Evolutionary conservation across 1,284 basidiomycete species (phyloP).

Genomic region (Cryptococcus floricola): DNA sequence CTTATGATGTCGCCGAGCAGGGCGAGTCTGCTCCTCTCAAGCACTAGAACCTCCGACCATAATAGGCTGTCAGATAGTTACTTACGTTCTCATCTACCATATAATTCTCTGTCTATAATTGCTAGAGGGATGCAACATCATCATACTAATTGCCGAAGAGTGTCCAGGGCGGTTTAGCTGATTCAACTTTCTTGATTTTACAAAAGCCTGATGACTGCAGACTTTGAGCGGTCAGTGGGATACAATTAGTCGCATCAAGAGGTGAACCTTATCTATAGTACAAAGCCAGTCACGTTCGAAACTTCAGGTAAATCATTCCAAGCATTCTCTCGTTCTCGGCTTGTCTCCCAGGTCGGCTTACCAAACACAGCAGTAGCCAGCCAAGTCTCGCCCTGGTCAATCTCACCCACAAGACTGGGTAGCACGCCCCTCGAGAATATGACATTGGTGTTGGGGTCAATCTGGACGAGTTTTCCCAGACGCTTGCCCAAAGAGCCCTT

Average conservation of each 20-base stretch:
- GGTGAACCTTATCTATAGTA: no score
- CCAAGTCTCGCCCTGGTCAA: constrained; percentile 55
- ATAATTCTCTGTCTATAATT: no score
- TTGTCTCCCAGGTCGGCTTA: constrained; percentile 46
- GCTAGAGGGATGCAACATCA: no score
- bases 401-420: constrained; percentile 59
- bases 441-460: constrained; percentile 69
- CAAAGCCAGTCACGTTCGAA: no score
- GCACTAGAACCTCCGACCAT: neutral
- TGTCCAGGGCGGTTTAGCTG: no score
- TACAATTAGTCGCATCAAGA: no score
- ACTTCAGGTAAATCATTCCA: neutral
- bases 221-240: no score
- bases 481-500: constrained; percentile 8
- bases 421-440: constrained; percentile 65
- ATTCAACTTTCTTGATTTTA: no score
- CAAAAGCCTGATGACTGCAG: no score
- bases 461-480: constrained; percentile 57
- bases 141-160: no score
- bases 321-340: neutral
- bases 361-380: constrained; percentile 68
- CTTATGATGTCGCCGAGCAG: constrained; percentile 27
- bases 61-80: no score
- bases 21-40: constrained; percentile 10
- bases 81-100: no score